phyloP scores from a whole-genome alignment of 768 basidiomycete species.

The Phaffia australis region DNA sequence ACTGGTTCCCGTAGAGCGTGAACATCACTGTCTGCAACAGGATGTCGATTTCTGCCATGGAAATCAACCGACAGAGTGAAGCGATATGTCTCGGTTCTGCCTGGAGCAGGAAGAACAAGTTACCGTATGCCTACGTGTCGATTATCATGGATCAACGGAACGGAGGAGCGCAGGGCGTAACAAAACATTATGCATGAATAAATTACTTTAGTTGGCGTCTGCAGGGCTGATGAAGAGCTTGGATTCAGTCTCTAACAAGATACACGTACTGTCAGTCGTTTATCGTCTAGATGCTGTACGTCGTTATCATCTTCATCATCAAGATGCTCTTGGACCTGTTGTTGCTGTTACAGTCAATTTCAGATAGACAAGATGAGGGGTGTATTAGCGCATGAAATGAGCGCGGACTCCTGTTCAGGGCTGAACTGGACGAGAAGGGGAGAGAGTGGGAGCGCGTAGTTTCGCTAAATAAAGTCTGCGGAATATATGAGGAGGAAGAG shows the following conservation, averaged over 20 bases:
- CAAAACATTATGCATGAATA: background rate
- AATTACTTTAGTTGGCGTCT: background rate
- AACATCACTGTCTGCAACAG: slow-evolving; percentile 99
- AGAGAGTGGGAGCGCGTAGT: background rate
- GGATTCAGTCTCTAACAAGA: background rate
- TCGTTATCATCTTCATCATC: slow-evolving; percentile 92
- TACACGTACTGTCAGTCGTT: slow-evolving; percentile 49
- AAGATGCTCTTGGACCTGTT: slow-evolving; percentile 85
- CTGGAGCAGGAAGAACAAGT: slow-evolving; percentile 96
- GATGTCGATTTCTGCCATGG: slow-evolving; percentile 92
- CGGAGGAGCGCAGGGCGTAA: background rate
- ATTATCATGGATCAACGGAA: background rate
- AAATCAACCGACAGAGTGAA: slow-evolving; percentile 89
- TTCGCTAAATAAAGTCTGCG: slow-evolving; percentile 24
- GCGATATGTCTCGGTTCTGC: slow-evolving; percentile 96
- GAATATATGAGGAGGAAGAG: background rate
- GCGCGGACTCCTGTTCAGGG: background rate
- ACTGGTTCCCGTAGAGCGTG: slow-evolving; percentile 97
- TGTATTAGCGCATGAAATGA: background rate
- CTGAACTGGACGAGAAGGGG: background rate
- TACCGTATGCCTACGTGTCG: slow-evolving; percentile 72
- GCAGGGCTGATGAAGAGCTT: background rate
- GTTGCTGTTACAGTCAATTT: slow-evolving; percentile 50
- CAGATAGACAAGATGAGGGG: background rate
- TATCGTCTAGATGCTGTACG: slow-evolving; percentile 87